Evolutionary conservation across 306 rosid genomes (phyloP), one percentile per base, ranked within the genome.

Genomic region (Astragalus membranaceus): DNA sequence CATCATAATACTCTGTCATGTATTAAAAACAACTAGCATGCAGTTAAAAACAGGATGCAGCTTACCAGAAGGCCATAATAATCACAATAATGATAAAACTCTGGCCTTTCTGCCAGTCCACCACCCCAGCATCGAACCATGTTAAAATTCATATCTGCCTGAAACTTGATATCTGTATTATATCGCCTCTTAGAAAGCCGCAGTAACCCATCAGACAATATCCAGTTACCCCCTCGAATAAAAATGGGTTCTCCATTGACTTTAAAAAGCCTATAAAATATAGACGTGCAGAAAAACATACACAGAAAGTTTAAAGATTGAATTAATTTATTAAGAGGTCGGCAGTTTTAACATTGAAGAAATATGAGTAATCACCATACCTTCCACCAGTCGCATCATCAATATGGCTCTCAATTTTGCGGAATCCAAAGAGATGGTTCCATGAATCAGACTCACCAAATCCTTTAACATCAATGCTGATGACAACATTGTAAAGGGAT

Each of bases 101-200:
- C 98, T 8, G 98, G 98, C 73, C 98, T 88, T 80, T 90, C 98
- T 9, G 97, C 83, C 84, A 93, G 79, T 70, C 97, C 98, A 72
- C 98, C 98, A 30, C 88, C 97, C 98, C 98, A 93, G 79, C 98
- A 93, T 6, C 98, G 96, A 73, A 93, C 78, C 98, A 93, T 93
- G 86, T 93, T 93, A 63, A 93, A 84, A 83, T 93, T 93, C 98
- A 93, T 88, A 74, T 88, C 96, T 4, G 98, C 97, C 61, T 93
- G 98, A 67, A 93, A 93, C 72, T 90, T 93, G 74, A 93, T 85
- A 75, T 93, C 97, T 39, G 97, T 82, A 48, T 75, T 76, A 75
- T 93, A 93, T 64, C 98, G 94, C 81, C 88, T 83, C 81, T 84
- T 84, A 5, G 97, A 90, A 79, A 93, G 89, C 42, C 96, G 88